Evolutionary conservation across 2,329 filamentous ascomycete genomes (phyloP), one percentile per base, ranked within the genome.

Genomic region (Epichloe sibirici): DNA sequence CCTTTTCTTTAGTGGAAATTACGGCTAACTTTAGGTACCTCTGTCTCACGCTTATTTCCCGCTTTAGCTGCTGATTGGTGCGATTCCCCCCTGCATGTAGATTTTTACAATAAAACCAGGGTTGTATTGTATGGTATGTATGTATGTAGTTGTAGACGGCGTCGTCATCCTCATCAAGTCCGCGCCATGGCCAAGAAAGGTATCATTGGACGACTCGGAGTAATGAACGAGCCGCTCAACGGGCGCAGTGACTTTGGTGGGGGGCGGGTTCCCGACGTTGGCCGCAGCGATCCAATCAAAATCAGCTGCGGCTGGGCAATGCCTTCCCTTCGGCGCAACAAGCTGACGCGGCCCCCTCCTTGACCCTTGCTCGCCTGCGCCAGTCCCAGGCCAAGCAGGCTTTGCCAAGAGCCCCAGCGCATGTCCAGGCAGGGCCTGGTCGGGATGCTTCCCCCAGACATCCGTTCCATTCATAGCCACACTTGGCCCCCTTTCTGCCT

Each of bases 381-480:
- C 52, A 52, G 49, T 45, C 47, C 51, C 34, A 11, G 25, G 28
- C 28, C 28, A 9, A 9, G 28, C 45, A 40, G 45, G 31, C 40
- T 52, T 37, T n/a, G 45, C 51, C 31, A 51, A 25, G 39, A 50
- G 47, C 38, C 44, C 38, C 56, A 53, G 56, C 50, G 53, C 35
- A 46, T 46, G 49, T 48, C 51, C 55, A 31, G 28, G 28, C 56
- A 53, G 51, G 54, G 54, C 42, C 53, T 28, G 28, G 51, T 49
- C 49, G 42, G 45, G 34, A 45, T 46, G 40, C 45, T 34, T 46
- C 17, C 15, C 38, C 42, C 49, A 42, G 42, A 31, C 55, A 62
- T 49, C 59, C 59, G 58, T 61, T 59, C 60, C 64, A 64, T 66
- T 64, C 62, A 66, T 64, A 68, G 63, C 64, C 57, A 58, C 58